These are phyloP conservation scores for Podaxis mareebaensis DNA, from an alignment of 768 basidiomycete genomes.

Conservation along the genomic window DNA sequence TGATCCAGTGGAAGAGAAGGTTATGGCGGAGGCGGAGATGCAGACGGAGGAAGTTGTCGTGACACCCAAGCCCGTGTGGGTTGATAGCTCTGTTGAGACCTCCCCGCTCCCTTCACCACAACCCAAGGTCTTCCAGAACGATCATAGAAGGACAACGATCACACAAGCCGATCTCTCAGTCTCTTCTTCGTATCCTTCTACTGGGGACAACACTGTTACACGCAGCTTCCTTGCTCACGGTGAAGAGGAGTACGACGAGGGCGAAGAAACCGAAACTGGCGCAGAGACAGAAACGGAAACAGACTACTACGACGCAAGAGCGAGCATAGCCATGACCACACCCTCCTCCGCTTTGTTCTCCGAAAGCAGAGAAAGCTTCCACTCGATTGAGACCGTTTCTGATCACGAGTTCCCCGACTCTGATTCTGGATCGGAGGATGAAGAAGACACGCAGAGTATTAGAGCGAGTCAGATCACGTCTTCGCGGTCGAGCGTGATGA, in stretches of 20 bases:
- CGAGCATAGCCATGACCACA: constrained; percentile 67
- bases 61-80: neutral
- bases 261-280: constrained; percentile 38
- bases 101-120: constrained; percentile 1
- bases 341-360: constrained; percentile 43
- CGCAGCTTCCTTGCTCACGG: constrained; percentile 36
- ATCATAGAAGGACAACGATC: constrained; percentile 40
- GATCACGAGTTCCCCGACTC: constrained; percentile 66
- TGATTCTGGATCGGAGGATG: constrained; percentile 47
- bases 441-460: constrained; percentile 60
- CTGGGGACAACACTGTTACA: constrained; percentile 43
- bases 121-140: neutral
- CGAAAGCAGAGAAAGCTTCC: constrained; percentile 60
- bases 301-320: constrained; percentile 79
- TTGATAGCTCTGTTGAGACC: neutral
- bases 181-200: constrained; percentile 26
- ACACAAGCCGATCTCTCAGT: constrained; percentile 44
- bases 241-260: constrained; percentile 30
- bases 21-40: constrained; percentile 14
- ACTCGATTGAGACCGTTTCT: constrained; percentile 70
- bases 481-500: constrained; percentile 9
- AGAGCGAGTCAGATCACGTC: constrained; percentile 50
- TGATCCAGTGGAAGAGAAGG: constrained; percentile 44
- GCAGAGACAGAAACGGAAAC: constrained; percentile 70
- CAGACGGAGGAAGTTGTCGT: constrained; percentile 2